Evolutionary conservation across 768 basidiomycete genomes (phyloP).

Genomic region (Termitomyces sp.): DNA sequence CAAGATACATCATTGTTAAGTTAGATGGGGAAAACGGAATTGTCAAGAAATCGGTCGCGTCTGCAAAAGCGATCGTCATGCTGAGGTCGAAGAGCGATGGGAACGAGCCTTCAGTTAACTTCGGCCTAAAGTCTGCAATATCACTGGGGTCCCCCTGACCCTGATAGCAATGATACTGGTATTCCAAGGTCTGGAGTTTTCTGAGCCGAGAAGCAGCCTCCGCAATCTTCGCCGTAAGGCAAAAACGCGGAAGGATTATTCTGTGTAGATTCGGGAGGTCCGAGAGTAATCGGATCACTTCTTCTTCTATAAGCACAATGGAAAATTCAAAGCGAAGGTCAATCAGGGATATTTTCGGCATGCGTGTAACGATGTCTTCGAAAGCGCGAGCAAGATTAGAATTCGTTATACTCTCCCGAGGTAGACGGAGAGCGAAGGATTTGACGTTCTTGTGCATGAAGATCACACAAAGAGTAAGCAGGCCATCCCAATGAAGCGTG

Average conservation of each 20-base stretch:
- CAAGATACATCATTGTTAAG: conserved; percentile 46
- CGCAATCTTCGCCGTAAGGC: conserved; percentile 39
- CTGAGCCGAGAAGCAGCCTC: conserved; percentile 38
- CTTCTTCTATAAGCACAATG: conserved; percentile 31
- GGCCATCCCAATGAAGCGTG: conserved; percentile 41
- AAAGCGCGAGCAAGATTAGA: conserved; percentile 19
- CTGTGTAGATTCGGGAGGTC: conserved; percentile 36
- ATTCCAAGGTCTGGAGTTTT: conserved; percentile 42
- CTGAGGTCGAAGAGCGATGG: conserved; percentile 48
- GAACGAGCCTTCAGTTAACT: conserved; percentile 42
- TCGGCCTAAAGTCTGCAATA: conserved; percentile 36
- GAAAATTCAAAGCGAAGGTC: conserved; percentile 39
- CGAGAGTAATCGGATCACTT: not conserved
- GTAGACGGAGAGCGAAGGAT: conserved; percentile 23
- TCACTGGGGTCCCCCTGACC: conserved; percentile 42
- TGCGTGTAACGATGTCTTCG: conserved; percentile 37
- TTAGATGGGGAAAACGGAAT: conserved; percentile 41
- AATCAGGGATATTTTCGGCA: conserved; percentile 43
- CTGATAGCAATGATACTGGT: conserved; percentile 42
- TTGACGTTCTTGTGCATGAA: conserved; percentile 56
- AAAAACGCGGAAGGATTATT: conserved; percentile 46
- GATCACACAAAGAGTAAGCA: conserved; percentile 29
- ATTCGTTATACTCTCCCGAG: not conserved
- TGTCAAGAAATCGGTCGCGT: conserved; percentile 39
- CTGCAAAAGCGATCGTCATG: conserved; percentile 36